Percentiles rank a stretch among this genome's conserved stretches.
Evolutionary conservation across 371 early-diverging fungal species (phyloP).

Genomic region (Mortierella sp.): DNA sequence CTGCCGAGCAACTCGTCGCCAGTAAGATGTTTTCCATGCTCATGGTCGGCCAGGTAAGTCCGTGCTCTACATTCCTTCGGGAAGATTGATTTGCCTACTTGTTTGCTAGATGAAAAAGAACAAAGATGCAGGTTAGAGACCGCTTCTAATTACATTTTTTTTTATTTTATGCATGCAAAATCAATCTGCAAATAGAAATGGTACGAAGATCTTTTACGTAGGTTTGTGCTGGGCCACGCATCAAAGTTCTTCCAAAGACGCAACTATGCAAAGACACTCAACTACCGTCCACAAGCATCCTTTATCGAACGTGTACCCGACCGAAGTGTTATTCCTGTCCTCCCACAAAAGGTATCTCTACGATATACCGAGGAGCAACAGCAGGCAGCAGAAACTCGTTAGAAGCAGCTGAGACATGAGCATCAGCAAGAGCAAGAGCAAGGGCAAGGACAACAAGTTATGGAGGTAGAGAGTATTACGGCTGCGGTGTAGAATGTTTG

Average conservation of each 20-base stretch:
- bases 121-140: no score
- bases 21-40: slow-evolving; percentile 12
- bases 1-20: neutral
- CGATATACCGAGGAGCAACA: neutral
- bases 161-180: neutral
- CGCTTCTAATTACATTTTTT: no score
- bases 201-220: slow-evolving; percentile 5
- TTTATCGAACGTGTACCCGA: neutral
- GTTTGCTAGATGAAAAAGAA: neutral
- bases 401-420: no score
- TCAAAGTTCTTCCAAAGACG: neutral
- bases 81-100: neutral
- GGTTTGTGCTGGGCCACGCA: neutral
- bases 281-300: neutral
- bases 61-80: neutral
- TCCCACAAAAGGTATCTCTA: neutral
- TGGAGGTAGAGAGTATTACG: no score
- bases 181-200: no score
- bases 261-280: slow-evolving; percentile 6
- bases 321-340: neutral
- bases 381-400: no score
- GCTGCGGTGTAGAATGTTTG: no score
- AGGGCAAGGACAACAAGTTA: no score
- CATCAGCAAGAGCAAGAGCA: no score
- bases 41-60: slow-evolving; percentile 28